Evolutionary conservation across 108 stramenopile species (phyloP).

Genomic region (Aurantiochytrium sp.): DNA sequence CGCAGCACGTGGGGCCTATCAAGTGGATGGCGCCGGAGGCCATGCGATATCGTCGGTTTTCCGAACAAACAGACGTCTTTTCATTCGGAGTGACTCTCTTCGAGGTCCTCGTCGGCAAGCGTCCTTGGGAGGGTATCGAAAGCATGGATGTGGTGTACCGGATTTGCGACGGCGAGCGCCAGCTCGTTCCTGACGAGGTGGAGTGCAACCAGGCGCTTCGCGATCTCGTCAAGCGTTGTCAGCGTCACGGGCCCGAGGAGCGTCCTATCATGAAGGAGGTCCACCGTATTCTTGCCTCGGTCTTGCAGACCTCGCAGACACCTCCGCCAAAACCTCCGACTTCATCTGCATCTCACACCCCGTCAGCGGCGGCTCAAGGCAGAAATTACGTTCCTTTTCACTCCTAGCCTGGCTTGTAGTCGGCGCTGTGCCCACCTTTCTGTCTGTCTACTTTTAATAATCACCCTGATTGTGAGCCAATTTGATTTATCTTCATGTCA

Average conservation of each 20-base stretch:
- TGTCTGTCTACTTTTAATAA: no score
- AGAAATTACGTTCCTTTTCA: no score
- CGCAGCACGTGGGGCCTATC: constrained; percentile 24
- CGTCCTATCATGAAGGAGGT: not conserved
- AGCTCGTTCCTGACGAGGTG: constrained; percentile 19
- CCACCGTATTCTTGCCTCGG: not conserved
- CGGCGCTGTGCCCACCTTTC: no score
- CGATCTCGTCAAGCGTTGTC: not conserved
- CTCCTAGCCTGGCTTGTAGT: no score
- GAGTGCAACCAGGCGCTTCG: not conserved
- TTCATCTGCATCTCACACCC: not conserved
- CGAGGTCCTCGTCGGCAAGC: constrained; percentile 25
- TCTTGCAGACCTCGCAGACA: not conserved
- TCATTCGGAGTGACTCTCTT: constrained; percentile 31
- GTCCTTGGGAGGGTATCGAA: constrained; percentile 32
- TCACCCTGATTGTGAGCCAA: no score
- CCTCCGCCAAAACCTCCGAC: not conserved
- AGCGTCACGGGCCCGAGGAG: not conserved
- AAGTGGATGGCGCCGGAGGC: constrained; percentile 40
- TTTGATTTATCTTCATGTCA: no score
- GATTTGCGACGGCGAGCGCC: constrained; percentile 22
- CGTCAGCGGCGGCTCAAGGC: not conserved
- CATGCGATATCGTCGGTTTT: not conserved
- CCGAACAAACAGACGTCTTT: constrained; percentile 26
- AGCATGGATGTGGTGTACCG: constrained; percentile 17